phyloP scores from a whole-genome alignment of 805 yeast genomes.

The Limtongozyma cylindracea region DNA sequence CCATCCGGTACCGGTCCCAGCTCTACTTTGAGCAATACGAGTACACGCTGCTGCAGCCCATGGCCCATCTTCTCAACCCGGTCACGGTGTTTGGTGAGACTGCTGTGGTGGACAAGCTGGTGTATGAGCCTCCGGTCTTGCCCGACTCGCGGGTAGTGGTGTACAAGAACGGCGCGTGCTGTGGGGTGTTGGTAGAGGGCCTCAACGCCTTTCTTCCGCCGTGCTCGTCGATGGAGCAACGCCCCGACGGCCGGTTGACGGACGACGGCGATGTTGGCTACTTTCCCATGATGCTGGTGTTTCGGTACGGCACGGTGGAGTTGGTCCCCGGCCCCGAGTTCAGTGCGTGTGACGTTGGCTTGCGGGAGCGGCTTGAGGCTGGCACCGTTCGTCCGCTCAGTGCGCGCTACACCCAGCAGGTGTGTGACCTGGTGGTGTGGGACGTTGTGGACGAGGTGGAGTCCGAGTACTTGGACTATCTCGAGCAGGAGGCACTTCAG shows the following conservation, averaged over 20 bases:
- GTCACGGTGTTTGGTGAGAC: constrained; percentile 46
- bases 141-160: constrained; percentile 36
- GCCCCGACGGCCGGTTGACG: too few relatives aligned
- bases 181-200: constrained; percentile 42
- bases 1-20: constrained; percentile 57
- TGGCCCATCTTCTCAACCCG: constrained; percentile 55
- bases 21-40: constrained; percentile 73
- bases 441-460: constrained; percentile 75
- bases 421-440: constrained; percentile 63
- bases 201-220: constrained; percentile 51
- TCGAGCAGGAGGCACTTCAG: too few relatives aligned
- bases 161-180: constrained; percentile 49
- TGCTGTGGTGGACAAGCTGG: constrained; percentile 25
- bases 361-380: too few relatives aligned
- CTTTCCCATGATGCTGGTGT: constrained; percentile 74
- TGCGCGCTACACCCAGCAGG: constrained; percentile 36
- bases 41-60: constrained; percentile 36
- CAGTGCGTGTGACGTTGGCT: too few relatives aligned
- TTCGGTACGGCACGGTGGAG: constrained; percentile 50
- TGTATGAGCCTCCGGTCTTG: constrained; percentile 13
- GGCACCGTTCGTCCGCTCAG: constrained; percentile 16
- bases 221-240: constrained; percentile 4
- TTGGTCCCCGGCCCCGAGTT: constrained; percentile 49
- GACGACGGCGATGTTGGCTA: constrained; percentile 83
- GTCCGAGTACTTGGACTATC: constrained; percentile 25